A percentile compares a stretch with the other conserved stretches of the same genome.
Evolutionary conservation across 106 monocot species (phyloP).

Genomic region (Allium cepa): DNA sequence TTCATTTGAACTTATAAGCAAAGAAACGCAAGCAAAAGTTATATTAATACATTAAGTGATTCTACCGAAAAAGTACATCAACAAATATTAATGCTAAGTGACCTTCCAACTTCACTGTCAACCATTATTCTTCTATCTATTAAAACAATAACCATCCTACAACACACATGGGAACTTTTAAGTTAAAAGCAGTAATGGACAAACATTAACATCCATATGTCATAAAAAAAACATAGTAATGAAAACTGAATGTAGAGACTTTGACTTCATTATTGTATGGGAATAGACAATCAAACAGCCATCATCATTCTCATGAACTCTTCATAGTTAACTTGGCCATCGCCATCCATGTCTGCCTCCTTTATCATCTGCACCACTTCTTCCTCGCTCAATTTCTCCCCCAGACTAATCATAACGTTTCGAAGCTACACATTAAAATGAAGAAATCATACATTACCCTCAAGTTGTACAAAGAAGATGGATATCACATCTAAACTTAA

Average conservation of each 20-base stretch:
- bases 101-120: too few relatives aligned
- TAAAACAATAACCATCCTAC: too few relatives aligned
- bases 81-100: too few relatives aligned
- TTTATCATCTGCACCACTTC: conserved; percentile 38
- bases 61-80: too few relatives aligned
- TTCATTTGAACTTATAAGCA: too few relatives aligned
- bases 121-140: too few relatives aligned
- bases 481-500: not conserved
- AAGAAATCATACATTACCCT: not conserved
- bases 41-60: too few relatives aligned
- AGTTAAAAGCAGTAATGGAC: too few relatives aligned
- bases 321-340: conserved; percentile 53
- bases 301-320: conserved; percentile 56
- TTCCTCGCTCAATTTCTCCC: conserved; percentile 34
- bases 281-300: conserved; percentile 7
- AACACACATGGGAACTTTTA: too few relatives aligned
- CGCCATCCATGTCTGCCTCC: conserved; percentile 43
- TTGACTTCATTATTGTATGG: not conserved
- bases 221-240: not conserved
- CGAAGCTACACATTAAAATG: conserved; percentile 11
- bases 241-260: not conserved
- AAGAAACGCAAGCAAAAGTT: too few relatives aligned
- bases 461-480: too few relatives aligned
- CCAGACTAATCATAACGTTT: conserved; percentile 26
- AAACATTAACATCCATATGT: too few relatives aligned